Conservation (phyloP, 768 basidiomycete genomes). For the Pilatotrama ljubarskyi region DNA sequence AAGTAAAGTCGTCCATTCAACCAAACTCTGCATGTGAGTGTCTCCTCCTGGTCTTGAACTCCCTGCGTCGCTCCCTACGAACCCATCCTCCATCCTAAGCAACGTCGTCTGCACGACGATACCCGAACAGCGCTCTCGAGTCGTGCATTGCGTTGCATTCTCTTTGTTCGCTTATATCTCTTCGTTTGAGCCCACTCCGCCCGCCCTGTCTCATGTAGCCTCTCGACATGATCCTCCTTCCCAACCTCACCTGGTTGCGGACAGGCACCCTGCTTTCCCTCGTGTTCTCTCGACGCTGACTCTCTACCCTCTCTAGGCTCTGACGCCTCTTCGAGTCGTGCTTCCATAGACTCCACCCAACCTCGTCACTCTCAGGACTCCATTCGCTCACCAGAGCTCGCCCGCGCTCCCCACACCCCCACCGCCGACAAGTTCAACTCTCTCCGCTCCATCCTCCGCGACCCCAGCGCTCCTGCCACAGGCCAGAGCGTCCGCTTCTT, state of each 20-base stretch:
- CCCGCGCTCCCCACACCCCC: constrained; percentile 35
- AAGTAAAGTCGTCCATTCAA: constrained; percentile 44
- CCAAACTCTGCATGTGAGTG: constrained; percentile 27
- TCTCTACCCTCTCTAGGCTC: constrained; percentile 18
- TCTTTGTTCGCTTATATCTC: neutral
- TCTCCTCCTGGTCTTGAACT: neutral
- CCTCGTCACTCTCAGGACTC: constrained; percentile 30
- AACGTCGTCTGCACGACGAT: too few relatives aligned
- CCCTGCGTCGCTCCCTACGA: neutral
- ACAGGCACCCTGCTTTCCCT: neutral
- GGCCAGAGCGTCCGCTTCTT: constrained; percentile 83
- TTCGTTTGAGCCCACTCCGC: neutral
- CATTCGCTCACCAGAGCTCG: constrained; percentile 26
- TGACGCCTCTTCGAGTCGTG: constrained; percentile 28
- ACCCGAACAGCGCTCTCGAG: too few relatives aligned
- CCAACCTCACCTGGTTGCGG: constrained; percentile 9
- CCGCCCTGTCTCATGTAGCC: neutral
- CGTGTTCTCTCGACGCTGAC: constrained; percentile 31
- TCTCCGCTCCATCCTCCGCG: constrained; percentile 70
- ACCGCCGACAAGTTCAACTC: constrained; percentile 47
- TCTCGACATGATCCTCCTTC: constrained; percentile 3
- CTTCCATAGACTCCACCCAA: constrained; percentile 30
- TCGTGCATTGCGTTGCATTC: neutral
- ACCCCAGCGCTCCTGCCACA: constrained; percentile 69
- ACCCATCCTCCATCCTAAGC: too few relatives aligned